Conservation (phyloP, 2,329 filamentous ascomycete species). For the Hirsutella rhossiliensis region DNA sequence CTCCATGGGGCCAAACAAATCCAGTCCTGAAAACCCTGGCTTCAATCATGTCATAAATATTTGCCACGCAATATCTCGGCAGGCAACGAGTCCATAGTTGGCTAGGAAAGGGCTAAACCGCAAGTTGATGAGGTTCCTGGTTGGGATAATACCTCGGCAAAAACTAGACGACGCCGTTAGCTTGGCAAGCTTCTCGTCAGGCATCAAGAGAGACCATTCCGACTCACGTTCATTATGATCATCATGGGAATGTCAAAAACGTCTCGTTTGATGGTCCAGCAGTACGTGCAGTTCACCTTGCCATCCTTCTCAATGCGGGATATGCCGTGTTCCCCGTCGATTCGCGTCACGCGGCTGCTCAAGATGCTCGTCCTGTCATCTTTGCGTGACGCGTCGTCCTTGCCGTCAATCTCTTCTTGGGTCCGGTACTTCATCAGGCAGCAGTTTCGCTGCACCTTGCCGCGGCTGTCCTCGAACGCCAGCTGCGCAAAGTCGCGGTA, state of each 20-base stretch:
- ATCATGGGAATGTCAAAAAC: slow-evolving; percentile 98
- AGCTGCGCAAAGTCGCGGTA: slow-evolving; percentile 92
- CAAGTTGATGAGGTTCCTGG: slow-evolving; percentile 42
- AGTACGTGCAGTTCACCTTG: slow-evolving; percentile 89
- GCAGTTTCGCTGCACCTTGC: slow-evolving; percentile 71
- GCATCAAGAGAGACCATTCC: background rate
- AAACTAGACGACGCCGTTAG: slow-evolving; percentile 29
- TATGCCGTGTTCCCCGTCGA: slow-evolving; percentile 67
- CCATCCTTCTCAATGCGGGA: slow-evolving; percentile 75
- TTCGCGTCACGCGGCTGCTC: slow-evolving; percentile 47
- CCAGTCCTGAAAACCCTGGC: background rate
- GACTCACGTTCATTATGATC: slow-evolving; percentile 92
- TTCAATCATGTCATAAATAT: background rate
- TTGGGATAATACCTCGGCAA: slow-evolving; percentile 47
- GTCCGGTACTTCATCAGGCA: slow-evolving; percentile 85
- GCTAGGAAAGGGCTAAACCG: slow-evolving; percentile 28
- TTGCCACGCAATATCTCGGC: background rate
- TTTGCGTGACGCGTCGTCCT: slow-evolving; percentile 31
- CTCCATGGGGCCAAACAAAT: background rate
- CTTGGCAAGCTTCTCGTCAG: background rate
- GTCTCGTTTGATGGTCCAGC: slow-evolving; percentile 93
- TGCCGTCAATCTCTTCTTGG: slow-evolving; percentile 41
- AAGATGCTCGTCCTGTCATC: slow-evolving; percentile 32
- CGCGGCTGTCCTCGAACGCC: slow-evolving; percentile 82
- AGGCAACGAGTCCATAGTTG: background rate